phyloP scores from a whole-genome alignment of 257 asterid genomes.

The Solanum pinnatisectum region DNA sequence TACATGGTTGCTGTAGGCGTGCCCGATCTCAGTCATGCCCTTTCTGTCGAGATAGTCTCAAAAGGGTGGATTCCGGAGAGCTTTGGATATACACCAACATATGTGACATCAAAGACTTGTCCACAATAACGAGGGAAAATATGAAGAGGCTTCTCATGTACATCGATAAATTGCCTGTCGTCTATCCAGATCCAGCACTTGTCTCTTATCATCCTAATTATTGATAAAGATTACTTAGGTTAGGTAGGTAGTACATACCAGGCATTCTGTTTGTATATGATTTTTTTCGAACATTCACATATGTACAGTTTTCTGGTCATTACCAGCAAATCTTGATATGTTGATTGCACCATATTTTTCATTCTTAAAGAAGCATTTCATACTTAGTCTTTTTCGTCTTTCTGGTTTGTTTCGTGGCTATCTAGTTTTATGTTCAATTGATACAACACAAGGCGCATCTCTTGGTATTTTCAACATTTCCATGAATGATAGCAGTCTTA shows the following conservation, averaged over 20 bases:
- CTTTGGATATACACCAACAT: slow-evolving; percentile 77
- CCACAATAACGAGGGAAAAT: slow-evolving; percentile 47
- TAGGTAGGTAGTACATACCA: background rate
- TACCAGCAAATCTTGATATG: background rate
- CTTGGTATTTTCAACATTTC: background rate
- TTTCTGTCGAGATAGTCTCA: slow-evolving; percentile 70
- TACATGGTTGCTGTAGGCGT: slow-evolving; percentile 31
- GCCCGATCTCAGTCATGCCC: slow-evolving; percentile 82
- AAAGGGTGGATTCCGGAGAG: slow-evolving; percentile 60
- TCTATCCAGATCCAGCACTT: slow-evolving; percentile 35
- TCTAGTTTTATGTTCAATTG: background rate
- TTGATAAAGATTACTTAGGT: slow-evolving; percentile 12
- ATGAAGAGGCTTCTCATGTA: slow-evolving; percentile 50
- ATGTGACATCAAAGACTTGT: slow-evolving; percentile 44
- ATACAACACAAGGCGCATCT: background rate
- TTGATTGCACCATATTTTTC: background rate
- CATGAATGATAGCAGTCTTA: background rate
- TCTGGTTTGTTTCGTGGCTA: background rate
- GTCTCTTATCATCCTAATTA: slow-evolving; percentile 44
- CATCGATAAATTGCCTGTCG: slow-evolving; percentile 50
- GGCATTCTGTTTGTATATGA: background rate
- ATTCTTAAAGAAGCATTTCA: background rate
- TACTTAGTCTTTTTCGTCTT: background rate
- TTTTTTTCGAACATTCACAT: background rate
- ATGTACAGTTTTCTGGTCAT: background rate